These are phyloP conservation scores for Thalassiosira exigua DNA, from an alignment of 352 stramenopile species.

Conservation along the genomic window DNA sequence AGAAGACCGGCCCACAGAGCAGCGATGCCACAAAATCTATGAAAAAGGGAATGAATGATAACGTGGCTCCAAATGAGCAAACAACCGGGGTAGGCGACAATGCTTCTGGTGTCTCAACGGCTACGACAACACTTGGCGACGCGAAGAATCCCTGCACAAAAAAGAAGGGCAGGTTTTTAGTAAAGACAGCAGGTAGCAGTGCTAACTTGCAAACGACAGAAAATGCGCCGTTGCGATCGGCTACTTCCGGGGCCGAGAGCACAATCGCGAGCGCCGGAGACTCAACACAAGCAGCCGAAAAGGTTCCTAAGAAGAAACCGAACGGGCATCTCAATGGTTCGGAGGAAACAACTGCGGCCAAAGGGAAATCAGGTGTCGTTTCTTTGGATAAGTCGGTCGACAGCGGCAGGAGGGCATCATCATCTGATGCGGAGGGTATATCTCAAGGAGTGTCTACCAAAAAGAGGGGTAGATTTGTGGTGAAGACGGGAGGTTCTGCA, in stretches of 20 bases:
- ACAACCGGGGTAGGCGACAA: background rate
- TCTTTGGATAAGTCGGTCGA: background rate
- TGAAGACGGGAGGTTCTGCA: constrained; percentile 42
- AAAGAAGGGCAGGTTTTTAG: constrained; percentile 43
- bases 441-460: constrained; percentile 14
- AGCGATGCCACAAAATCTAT: background rate
- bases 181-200: constrained; percentile 27
- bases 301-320: background rate
- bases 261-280: background rate
- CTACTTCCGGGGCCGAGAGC: constrained; percentile 5
- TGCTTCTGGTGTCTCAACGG: background rate
- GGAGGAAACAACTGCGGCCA: background rate
- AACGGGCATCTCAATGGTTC: constrained; percentile 3
- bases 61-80: background rate
- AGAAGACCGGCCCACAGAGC: background rate
- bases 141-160: constrained; percentile 12
- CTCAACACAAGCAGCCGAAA: background rate
- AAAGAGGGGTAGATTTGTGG: constrained; percentile 60
- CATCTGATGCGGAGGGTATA: background rate
- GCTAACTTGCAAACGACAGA: constrained; percentile 14
- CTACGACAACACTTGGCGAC: background rate
- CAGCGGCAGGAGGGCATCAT: background rate
- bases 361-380: background rate
- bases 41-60: background rate
- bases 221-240: background rate